A percentile compares a stretch with the other conserved stretches of the same genome.
Conservation (phyloP, 129 eudicot species). For the Heracleum sosnowskyi region DNA sequence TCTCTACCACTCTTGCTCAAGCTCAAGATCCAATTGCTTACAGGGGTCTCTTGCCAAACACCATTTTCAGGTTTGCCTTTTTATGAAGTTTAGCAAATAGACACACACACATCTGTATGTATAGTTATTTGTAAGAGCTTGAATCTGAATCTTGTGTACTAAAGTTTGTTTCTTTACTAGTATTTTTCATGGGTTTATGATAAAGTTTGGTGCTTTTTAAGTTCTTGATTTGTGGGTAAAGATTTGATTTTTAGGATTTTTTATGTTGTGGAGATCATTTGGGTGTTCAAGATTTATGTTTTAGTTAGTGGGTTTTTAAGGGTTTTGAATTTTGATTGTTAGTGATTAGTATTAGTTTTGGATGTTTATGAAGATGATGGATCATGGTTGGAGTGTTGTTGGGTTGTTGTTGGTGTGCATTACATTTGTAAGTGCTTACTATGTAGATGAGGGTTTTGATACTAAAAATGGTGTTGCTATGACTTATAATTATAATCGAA, state of each 20-base stretch:
- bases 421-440: conserved; percentile 25
- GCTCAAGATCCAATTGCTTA: background rate
- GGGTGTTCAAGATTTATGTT: conserved; percentile 5
- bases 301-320: conserved; percentile 20
- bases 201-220: background rate
- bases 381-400: conserved; percentile 12
- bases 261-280: conserved; percentile 1
- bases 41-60: background rate
- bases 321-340: conserved; percentile 5
- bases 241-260: conserved; percentile 13
- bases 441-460: conserved; percentile 21
- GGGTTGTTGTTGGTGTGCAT: conserved; percentile 28
- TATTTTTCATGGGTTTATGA: conserved; percentile 2
- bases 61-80: conserved; percentile 11
- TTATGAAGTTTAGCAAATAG: background rate
- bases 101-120: background rate
- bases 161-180: background rate
- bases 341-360: conserved; percentile 12
- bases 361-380: conserved; percentile 22
- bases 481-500: conserved; percentile 50
- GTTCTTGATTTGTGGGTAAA: conserved; percentile 3
- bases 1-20: background rate
- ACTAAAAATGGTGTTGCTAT: conserved; percentile 23
- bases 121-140: background rate
- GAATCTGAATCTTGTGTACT: conserved; percentile 4